Percentiles rank a stretch among this genome's conserved stretches.
Conservation (phyloP, 2,329 filamentous ascomycete genomes). For the Colletotrichum orbiculare region DNA sequence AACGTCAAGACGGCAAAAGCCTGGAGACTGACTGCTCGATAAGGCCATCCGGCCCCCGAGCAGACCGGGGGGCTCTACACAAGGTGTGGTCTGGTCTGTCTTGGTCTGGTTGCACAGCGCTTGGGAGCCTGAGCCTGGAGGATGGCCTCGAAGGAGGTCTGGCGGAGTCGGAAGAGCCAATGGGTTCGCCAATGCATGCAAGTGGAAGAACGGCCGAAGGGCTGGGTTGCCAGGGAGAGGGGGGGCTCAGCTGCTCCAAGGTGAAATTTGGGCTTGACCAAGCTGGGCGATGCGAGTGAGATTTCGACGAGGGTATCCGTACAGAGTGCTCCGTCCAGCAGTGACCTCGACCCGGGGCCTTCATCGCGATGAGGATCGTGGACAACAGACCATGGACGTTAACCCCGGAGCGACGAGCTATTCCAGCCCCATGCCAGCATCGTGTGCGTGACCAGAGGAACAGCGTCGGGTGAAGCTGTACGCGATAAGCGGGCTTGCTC, state of each 20-base stretch:
- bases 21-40: constrained; percentile 3
- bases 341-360: too few relatives aligned
- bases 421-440: too few relatives aligned
- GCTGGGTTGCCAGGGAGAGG: constrained; percentile 20
- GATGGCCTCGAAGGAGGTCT: constrained; percentile 28
- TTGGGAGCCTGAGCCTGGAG: constrained; percentile 21
- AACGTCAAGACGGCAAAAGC: not conserved
- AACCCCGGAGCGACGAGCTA: too few relatives aligned
- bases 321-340: too few relatives aligned
- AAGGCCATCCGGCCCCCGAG: constrained; percentile 9
- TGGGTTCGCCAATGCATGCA: constrained; percentile 15
- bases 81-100: not conserved
- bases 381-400: not conserved
- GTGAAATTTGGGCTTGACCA: constrained; percentile 3
- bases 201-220: constrained; percentile 4
- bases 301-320: constrained; percentile 5
- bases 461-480: too few relatives aligned
- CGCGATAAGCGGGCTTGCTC: too few relatives aligned
- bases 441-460: too few relatives aligned
- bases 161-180: constrained; percentile 23
- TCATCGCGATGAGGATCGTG: not conserved
- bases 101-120: constrained; percentile 21
- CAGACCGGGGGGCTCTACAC: not conserved
- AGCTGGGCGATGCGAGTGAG: constrained; percentile 6
- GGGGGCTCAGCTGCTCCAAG: constrained; percentile 28